Base-by-base conservation (phyloP, 331 rosid genomes). In the Rosa hybrid region DNA sequence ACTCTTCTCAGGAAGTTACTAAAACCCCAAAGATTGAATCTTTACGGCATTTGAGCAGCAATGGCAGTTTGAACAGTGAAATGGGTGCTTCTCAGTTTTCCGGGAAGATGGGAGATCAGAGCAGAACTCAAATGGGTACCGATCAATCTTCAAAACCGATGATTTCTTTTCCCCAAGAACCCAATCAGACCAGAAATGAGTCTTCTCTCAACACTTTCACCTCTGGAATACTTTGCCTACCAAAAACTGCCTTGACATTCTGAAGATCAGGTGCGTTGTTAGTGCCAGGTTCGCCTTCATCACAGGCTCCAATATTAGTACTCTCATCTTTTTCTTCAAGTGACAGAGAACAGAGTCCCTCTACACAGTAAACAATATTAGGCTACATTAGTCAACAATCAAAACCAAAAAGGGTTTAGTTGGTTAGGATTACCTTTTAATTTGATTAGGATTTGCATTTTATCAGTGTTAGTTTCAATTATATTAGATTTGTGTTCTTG, bases 281-380 rank as follows among this genome's bases (percentile, higher is more conserved):
- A 56, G 62, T 56, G 18, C 81, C 75, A 9, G 84, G 72, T 78
- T 83, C 88, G 38, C 82, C 82, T 75, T 80, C 83, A 81, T 76
- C 67, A 25, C 8, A 14, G 16, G 25, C 45, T 50, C 64, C 21
- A 41, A 30, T 48, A 39, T 30, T 30, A 30, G 45, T 49, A 70
- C 2, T 67, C 81, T 50, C 65, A 60, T 86, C 86, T 17, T 74
- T 85, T 72, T 30, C 59, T 48, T 82, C 77, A 89, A 46, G 53
- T 81, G 85, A 78, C 88, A 81, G 38, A 91, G 5, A 45, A 89
- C 91, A 30, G 82, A 86, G 45, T 74, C 69, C 64, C 34, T 30
- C 3, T 30, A 30, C 3, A 30, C 34, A 30, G 34, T 30, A 30
- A 30, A 30, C 34, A 30, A 30, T 30, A 2, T 30, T 30, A 30